Evolutionary conservation across 768 basidiomycete genomes (phyloP).

Genomic region (Pulveroboletus ravenelii): DNA sequence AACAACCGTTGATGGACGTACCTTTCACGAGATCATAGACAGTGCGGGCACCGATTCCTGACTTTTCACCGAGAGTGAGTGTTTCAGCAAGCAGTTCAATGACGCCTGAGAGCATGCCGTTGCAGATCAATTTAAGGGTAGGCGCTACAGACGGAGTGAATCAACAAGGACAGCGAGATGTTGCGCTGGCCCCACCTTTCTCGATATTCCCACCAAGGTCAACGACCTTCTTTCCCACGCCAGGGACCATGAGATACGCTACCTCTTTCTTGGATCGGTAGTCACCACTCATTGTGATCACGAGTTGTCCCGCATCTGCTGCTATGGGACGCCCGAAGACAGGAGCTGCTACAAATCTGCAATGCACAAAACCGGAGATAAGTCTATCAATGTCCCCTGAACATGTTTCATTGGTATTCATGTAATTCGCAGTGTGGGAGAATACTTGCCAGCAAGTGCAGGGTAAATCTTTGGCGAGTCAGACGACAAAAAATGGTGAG

Average conservation of each 20-base stretch:
- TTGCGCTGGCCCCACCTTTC: conserved; percentile 47
- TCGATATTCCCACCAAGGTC: conserved; percentile 86
- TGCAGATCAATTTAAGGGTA: conserved; percentile 75
- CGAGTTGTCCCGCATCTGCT: conserved; percentile 60
- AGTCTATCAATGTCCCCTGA: conserved; percentile 66
- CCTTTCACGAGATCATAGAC: conserved; percentile 60
- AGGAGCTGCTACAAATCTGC: conserved; percentile 68
- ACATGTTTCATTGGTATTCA: neutral
- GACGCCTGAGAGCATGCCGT: conserved; percentile 67
- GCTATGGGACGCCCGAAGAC: conserved; percentile 70
- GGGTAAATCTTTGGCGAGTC: conserved; percentile 48
- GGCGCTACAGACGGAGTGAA: conserved; percentile 39
- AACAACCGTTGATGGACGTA: conserved; percentile 15
- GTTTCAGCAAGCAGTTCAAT: conserved; percentile 78
- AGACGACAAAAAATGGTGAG: conserved; percentile 1
- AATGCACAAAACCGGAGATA: conserved; percentile 54
- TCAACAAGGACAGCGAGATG: neutral
- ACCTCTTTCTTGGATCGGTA: conserved; percentile 78
- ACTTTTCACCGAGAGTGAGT: conserved; percentile 81
- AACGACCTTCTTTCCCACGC: conserved; percentile 70
- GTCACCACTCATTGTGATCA: conserved; percentile 79
- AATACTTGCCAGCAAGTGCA: conserved; percentile 39
- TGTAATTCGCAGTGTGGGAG: neutral
- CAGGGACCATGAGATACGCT: conserved; percentile 72
- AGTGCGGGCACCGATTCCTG: conserved; percentile 66